A percentile compares a stretch with the other conserved stretches of the same genome.
These are phyloP conservation scores for Zygosaccharomyces pseudorouxii DNA, from an alignment of 805 yeast species.

Conservation along the genomic window DNA sequence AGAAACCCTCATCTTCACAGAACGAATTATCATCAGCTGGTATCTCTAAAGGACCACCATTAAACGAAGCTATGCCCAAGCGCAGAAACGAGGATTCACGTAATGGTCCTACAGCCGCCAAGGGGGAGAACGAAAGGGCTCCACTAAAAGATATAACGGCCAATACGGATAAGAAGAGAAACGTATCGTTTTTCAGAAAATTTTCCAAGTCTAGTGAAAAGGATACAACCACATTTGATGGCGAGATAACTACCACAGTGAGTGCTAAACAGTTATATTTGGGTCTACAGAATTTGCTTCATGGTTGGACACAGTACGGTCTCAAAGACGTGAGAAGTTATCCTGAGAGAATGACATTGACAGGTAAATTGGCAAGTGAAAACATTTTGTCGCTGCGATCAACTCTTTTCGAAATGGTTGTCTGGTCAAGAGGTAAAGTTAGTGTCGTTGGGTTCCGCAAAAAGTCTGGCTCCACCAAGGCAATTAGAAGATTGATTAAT, in stretches of 20 bases:
- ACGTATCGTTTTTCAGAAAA: constrained; percentile 34
- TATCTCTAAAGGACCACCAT: constrained; percentile 8
- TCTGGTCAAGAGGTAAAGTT: constrained; percentile 42
- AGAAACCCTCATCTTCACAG: neutral
- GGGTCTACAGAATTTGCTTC: constrained; percentile 57
- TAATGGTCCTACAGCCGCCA: neutral
- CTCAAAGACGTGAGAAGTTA: constrained; percentile 50
- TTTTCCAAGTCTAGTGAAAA: constrained; percentile 28
- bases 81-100: constrained; percentile 10
- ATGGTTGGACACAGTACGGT: constrained; percentile 70
- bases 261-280: constrained; percentile 53
- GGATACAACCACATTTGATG: constrained; percentile 12
- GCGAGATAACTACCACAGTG: constrained; percentile 32
- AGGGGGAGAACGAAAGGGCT: constrained; percentile 5
- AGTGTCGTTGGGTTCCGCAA: constrained; percentile 57
- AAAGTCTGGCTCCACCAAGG: constrained; percentile 59
- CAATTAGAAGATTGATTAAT: constrained; percentile 53
- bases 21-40: neutral
- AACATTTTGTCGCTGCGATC: constrained; percentile 60
- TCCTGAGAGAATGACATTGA: constrained; percentile 41
- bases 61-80: constrained; percentile 16
- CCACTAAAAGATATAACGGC: constrained; percentile 20
- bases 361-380: constrained; percentile 58
- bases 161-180: constrained; percentile 20
- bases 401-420: constrained; percentile 56